Evolutionary conservation across 2,329 filamentous ascomycete species (phyloP).

Genomic region (Alternaria sp.): DNA sequence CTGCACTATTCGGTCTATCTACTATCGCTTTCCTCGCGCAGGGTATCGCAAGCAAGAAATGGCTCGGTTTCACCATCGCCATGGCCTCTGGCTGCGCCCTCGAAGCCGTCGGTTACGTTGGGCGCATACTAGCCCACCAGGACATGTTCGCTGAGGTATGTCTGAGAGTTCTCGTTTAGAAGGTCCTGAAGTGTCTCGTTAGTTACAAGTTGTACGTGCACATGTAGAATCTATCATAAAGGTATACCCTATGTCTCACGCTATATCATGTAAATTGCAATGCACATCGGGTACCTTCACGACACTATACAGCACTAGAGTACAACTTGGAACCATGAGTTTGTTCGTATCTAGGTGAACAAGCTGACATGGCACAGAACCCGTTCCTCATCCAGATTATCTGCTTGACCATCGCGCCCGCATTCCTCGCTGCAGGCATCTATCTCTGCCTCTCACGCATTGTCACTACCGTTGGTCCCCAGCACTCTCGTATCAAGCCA

Average conservation of each 20-base stretch:
- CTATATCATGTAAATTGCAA: neutral
- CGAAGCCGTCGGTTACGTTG: constrained; percentile 70
- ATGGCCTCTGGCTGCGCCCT: constrained; percentile 65
- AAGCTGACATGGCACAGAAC: constrained; percentile 40
- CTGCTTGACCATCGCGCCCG: constrained; percentile 64
- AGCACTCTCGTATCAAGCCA: constrained; percentile 55
- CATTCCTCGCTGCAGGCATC: constrained; percentile 69
- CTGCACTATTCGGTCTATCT: constrained; percentile 55
- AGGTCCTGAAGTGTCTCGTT: neutral
- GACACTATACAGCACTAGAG: neutral
- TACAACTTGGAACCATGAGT: neutral
- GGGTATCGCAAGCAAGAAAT: constrained; percentile 48
- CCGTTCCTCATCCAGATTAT: constrained; percentile 74
- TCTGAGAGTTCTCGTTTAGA: neutral
- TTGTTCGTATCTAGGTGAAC: too few relatives aligned
- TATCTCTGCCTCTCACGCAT: constrained; percentile 67
- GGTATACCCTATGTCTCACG: neutral
- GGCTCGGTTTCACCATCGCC: constrained; percentile 54
- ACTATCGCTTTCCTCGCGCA: constrained; percentile 50
- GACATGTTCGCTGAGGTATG: constrained; percentile 64
- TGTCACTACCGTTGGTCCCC: constrained; percentile 50
- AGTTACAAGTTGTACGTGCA: neutral
- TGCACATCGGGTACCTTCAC: neutral
- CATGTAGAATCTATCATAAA: neutral
- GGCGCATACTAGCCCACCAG: constrained; percentile 64